Evolutionary conservation across 306 rosid species (phyloP), one percentile per base, ranked within the genome.

Genomic region (Neltuma alba): DNA sequence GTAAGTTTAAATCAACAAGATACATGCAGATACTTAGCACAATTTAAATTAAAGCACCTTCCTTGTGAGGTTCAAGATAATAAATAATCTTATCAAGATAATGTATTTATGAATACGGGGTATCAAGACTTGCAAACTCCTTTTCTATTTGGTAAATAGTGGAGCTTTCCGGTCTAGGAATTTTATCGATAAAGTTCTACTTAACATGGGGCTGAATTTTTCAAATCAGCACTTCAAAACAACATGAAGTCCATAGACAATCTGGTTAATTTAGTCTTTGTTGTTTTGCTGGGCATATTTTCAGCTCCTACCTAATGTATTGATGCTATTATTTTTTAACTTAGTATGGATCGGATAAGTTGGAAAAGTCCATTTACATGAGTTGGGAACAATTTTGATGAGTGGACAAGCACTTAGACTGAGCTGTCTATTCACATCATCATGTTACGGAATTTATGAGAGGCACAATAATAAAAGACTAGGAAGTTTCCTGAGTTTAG

Each of bases 41-140:
- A 28, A 42, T 73, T 38, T 54, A 23, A 55, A 57, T 38, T 54
- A 23, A 55, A 57, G 68, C 7, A 21, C 21, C 20, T 18, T 42
- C 69, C 42, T 65, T 66, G 21, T 15, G 11, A 66, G 38, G 47
- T 79, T 74, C 76, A 79, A 68, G 58, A 42, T 60, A 15, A 62
- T 15, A 16, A 30, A 30, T 15, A 33, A 61, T 30, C 38, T 31
- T 34, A 16, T 16, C 8, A 14, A 30, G 23, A 62, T 62, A 16
- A 31, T 31, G 41, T 7, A 33, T 62, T 62, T 14, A 62, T 62
- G 68, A 33, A 28, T 2, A 28, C 14, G 37, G n/a, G 37, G 25
- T 7, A 15, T 45, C 48, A 45, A 15, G 6, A 45, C 57, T 20
- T 50, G 25, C 25, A 50, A 50, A 4, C n/a, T 50, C 25, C 2